Conservation (phyloP, 2,329 filamentous ascomycete species). For the Cercospora sojina region DNA sequence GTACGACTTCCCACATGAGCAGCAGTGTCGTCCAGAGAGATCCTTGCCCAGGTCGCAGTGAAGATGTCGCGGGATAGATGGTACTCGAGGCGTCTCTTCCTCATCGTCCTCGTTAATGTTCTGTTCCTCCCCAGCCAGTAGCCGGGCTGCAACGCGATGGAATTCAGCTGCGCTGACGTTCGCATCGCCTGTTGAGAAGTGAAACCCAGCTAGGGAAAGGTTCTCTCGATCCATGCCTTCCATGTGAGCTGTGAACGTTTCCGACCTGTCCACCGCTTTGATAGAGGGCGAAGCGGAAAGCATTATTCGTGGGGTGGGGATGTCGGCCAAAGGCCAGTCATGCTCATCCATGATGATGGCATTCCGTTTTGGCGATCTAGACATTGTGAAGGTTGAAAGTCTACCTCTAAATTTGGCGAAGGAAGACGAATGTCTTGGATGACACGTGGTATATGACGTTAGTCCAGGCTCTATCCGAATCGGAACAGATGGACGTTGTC, state of each 20-base stretch:
- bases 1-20: conserved; percentile 28
- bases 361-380: conserved; percentile 18
- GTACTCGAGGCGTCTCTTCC: conserved; percentile 1
- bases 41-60: conserved; percentile 26
- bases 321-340: conserved; percentile 15
- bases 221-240: background rate
- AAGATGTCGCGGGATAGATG: conserved; percentile 16
- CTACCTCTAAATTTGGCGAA: conserved; percentile 5
- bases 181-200: conserved; percentile 27
- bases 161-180: conserved; percentile 27
- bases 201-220: conserved; percentile 25
- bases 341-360: conserved; percentile 21
- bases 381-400: conserved; percentile 14
- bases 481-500: background rate
- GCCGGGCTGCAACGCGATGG: conserved; percentile 27
- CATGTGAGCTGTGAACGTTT: conserved; percentile 12
- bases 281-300: conserved; percentile 20
- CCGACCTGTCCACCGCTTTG: conserved; percentile 13
- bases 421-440: conserved; percentile 12
- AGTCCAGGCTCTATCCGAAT: background rate
- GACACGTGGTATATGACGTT: conserved; percentile 5
- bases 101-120: conserved; percentile 14
- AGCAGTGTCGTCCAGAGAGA: conserved; percentile 23
- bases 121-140: conserved; percentile 25
- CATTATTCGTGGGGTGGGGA: conserved; percentile 15